Evolutionary conservation across 2,329 filamentous ascomycete species (phyloP).

Genomic region (Ceratocystis harringtonii): DNA sequence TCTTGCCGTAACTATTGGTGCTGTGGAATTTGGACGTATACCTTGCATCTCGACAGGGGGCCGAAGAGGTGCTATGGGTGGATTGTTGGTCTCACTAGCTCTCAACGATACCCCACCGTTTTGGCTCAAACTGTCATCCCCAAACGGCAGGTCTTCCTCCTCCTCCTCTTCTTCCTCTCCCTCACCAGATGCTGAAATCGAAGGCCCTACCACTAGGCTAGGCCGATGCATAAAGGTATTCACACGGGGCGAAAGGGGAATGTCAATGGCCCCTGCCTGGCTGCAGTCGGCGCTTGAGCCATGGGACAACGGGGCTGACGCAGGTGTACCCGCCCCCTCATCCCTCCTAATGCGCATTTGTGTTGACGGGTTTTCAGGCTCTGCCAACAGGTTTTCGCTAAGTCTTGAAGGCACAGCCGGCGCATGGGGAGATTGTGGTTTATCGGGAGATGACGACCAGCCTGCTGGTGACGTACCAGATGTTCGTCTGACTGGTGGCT

Average conservation of each 20-base stretch:
- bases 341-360: neutral
- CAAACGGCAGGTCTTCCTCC: conserved; percentile 45
- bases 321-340: neutral
- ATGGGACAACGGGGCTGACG: conserved; percentile 17
- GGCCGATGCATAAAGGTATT: conserved; percentile 44
- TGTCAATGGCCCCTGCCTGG: conserved; percentile 49
- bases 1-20: neutral
- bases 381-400: conserved; percentile 67
- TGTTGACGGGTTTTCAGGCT: neutral
- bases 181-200: conserved; percentile 39
- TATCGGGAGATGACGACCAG: conserved; percentile 65
- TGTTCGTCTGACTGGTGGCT: conserved; percentile 40
- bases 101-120: conserved; percentile 31
- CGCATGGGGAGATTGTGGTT: conserved; percentile 80
- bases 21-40: neutral
- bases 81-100: neutral
- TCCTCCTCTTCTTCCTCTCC: conserved; percentile 45
- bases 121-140: conserved; percentile 52
- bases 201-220: conserved; percentile 51
- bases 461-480: conserved; percentile 49
- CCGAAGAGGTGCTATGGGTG: neutral
- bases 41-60: conserved; percentile 8
- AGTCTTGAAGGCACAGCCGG: conserved; percentile 88
- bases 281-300: conserved; percentile 32
- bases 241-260: conserved; percentile 53